phyloP scores from a whole-genome alignment of 1,284 basidiomycete genomes.

The Austroboletus niveus region DNA sequence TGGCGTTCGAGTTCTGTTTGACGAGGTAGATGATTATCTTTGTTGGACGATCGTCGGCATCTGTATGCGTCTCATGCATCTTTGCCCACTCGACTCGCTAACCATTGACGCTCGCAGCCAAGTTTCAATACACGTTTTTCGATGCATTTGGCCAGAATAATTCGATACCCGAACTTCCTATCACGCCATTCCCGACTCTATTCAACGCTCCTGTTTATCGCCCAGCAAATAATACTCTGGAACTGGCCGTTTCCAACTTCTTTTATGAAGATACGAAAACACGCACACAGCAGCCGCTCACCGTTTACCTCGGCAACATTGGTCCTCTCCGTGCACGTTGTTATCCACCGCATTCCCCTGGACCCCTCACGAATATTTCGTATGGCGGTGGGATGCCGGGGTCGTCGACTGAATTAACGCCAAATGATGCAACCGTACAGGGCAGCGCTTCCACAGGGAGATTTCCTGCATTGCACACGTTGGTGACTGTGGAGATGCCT shows the following conservation, averaged over 20 bases:
- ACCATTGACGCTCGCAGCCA: conserved; percentile 49
- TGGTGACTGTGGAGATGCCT: conserved; percentile 78
- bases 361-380: conserved; percentile 59
- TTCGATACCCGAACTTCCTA: conserved; percentile 70
- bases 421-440: conserved; percentile 33
- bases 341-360: conserved; percentile 65
- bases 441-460: conserved; percentile 37
- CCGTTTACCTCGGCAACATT: conserved; percentile 86
- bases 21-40: conserved; percentile 91
- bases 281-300: conserved; percentile 63
- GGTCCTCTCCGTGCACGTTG: conserved; percentile 77
- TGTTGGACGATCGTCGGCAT: conserved; percentile 97
- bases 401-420: conserved; percentile 28
- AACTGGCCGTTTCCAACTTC: conserved; percentile 84
- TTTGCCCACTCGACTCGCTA: conserved; percentile 14
- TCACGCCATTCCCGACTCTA: conserved; percentile 87
- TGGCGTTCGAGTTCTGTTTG: conserved; percentile 63
- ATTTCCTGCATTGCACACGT: conserved; percentile 63
- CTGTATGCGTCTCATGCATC: conserved; percentile 54
- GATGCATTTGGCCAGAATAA: conserved; percentile 81
- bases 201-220: conserved; percentile 79
- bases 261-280: conserved; percentile 72
- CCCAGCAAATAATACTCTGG: conserved; percentile 68
- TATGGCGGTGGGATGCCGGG: conserved; percentile 45
- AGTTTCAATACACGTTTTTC: conserved; percentile 94